Conservation (phyloP, 139 green algal genomes). For the Coccomyxa sp. region DNA sequence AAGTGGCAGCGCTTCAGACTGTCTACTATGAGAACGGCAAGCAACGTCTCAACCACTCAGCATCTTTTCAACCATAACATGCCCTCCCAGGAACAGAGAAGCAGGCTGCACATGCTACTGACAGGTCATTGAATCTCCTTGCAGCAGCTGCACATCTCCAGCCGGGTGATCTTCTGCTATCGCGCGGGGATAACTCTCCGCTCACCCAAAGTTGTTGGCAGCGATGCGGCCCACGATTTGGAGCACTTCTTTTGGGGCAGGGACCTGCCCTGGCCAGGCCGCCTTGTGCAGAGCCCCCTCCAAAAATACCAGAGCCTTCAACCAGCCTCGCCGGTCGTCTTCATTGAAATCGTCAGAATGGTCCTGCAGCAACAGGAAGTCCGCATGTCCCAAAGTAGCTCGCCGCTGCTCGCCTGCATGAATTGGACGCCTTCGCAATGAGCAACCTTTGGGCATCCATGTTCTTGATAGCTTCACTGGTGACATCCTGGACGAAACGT, state of each 20-base stretch:
- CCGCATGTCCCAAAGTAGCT: neutral
- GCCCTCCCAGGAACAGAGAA: neutral
- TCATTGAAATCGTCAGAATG: slow-evolving; percentile 6
- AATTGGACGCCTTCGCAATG: neutral
- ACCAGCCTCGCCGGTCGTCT: slow-evolving; percentile 9
- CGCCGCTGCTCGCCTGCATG: neutral
- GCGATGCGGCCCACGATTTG: slow-evolving; percentile 9
- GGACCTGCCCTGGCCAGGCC: neutral
- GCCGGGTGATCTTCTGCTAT: neutral
- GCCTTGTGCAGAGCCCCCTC: neutral
- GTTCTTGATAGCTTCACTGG: neutral
- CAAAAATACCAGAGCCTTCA: slow-evolving; percentile 7
- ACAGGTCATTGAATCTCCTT: neutral
- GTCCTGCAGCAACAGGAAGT: slow-evolving; percentile 11
- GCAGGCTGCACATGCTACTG: neutral
- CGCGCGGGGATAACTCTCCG: neutral
- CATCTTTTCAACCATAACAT: neutral
- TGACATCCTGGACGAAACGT: neutral
- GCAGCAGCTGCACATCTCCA: neutral
- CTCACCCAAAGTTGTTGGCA: slow-evolving; percentile 19
- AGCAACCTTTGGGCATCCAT: neutral
- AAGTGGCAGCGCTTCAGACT: no score
- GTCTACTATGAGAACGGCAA: neutral
- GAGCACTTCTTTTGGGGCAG: neutral
- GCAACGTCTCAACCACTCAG: neutral